Conservation (phyloP, 352 stramenopile genomes). For the Phytophthora cactorum region DNA sequence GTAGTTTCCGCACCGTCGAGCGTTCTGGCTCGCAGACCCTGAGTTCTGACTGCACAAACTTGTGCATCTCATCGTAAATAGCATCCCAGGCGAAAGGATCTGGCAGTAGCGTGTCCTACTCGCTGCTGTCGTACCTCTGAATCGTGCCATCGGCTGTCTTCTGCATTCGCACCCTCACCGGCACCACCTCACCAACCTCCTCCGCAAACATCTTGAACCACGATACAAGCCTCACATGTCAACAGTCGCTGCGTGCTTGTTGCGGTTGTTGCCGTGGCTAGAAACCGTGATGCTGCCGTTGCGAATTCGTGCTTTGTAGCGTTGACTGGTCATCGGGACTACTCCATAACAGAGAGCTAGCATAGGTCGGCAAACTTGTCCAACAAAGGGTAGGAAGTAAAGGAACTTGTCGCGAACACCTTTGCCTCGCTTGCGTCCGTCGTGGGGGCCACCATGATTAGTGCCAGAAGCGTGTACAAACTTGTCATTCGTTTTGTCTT, state of each 20-base stretch:
- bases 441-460: background rate
- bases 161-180: no score
- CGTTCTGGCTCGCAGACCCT: no score
- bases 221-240: conserved; percentile 3
- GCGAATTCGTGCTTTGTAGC: conserved; percentile 8
- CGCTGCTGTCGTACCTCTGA: no score
- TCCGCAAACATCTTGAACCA: background rate
- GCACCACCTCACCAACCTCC: no score
- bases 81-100: no score
- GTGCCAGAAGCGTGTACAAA: background rate
- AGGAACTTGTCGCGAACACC: conserved; percentile 4
- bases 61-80: no score
- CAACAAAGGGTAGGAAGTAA: conserved; percentile 11
- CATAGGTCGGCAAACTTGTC: conserved; percentile 3
- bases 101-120: no score
- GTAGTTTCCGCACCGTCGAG: no score
- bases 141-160: no score
- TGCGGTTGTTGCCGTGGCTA: conserved; percentile 7
- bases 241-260: conserved; percentile 1
- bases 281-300: conserved; percentile 1
- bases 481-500: background rate
- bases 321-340: conserved; percentile 2
- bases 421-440: background rate
- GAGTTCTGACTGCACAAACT: no score
- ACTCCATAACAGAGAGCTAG: conserved; percentile 11